These are phyloP conservation scores for Barnettozyma vustinii DNA, from an alignment of 805 yeast genomes.

Conservation along the genomic window DNA sequence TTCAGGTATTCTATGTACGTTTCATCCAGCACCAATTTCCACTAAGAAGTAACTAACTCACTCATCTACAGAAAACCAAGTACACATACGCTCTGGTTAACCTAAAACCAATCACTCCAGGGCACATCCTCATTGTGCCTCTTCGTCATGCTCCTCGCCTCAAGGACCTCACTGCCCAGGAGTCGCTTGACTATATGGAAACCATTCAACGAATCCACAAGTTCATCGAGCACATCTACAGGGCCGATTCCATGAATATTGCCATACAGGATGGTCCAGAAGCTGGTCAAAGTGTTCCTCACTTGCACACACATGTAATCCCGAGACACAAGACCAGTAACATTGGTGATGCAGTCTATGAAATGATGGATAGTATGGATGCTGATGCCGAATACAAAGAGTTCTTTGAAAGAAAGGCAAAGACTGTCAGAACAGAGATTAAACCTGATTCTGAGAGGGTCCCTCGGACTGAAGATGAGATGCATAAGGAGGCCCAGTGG, in stretches of 20 bases:
- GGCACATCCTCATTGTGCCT: conserved; percentile 87
- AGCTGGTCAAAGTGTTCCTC: conserved; percentile 96
- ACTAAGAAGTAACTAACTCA: conserved; percentile 5
- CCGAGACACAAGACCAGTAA: conserved; percentile 64
- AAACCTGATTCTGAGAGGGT: conserved; percentile 48
- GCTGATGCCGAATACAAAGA: conserved; percentile 28
- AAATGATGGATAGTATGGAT: conserved; percentile 54
- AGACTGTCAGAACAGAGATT: conserved; percentile 25
- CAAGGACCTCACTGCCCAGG: conserved; percentile 65
- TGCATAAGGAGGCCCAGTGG: conserved; percentile 67
- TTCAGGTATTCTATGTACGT: conserved; percentile 20
- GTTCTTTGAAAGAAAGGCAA: conserved; percentile 28
- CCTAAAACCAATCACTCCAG: conserved; percentile 87
- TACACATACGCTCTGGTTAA: conserved; percentile 84
- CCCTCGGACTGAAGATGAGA: conserved; percentile 54
- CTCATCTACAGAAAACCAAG: conserved; percentile 41
- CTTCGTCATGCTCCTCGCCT: conserved; percentile 60
- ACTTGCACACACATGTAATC: conserved; percentile 87
- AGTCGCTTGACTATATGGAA: conserved; percentile 69
- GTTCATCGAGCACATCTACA: conserved; percentile 59
- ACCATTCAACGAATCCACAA: conserved; percentile 67
- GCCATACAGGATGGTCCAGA: conserved; percentile 96
- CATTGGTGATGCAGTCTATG: conserved; percentile 70
- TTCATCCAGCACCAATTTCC: not conserved
- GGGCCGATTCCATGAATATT: conserved; percentile 80